A percentile compares a stretch with the other conserved stretches of the same genome.
Evolutionary conservation across 331 rosid genomes (phyloP).

Genomic region (Saraca asoca): DNA sequence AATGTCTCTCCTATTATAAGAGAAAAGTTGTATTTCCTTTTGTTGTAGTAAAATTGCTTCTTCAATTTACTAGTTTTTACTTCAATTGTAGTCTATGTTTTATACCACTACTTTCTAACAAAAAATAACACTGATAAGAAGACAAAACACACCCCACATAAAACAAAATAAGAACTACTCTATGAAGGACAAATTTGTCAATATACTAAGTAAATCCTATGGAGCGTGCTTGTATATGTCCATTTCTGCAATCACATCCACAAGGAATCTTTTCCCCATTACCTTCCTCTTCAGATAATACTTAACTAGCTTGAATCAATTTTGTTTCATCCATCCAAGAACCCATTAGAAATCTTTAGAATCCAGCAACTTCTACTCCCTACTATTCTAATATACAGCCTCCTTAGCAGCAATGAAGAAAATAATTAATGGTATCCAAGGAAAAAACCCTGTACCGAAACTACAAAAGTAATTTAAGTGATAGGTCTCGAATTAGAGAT

Average conservation of each 20-base stretch:
- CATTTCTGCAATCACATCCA: slow-evolving; percentile 57
- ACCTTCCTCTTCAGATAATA: slow-evolving; percentile 68
- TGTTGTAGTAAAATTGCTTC: too few relatives aligned
- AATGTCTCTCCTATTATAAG: too few relatives aligned
- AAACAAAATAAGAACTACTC: not conserved
- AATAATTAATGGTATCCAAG: not conserved
- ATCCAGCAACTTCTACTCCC: slow-evolving; percentile 23
- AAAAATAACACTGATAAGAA: slow-evolving; percentile 5
- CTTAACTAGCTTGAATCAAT: slow-evolving; percentile 55
- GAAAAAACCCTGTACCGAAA: too few relatives aligned
- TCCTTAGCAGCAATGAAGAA: slow-evolving; percentile 33
- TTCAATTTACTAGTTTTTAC: too few relatives aligned
- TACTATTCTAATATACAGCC: too few relatives aligned
- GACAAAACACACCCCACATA: not conserved
- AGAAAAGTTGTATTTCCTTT: too few relatives aligned
- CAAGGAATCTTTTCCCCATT: slow-evolving; percentile 30
- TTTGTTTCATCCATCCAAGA: slow-evolving; percentile 41
- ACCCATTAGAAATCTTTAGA: slow-evolving; percentile 19
- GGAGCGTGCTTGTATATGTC: slow-evolving; percentile 66
- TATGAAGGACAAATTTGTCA: not conserved
- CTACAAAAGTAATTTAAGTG: too few relatives aligned
- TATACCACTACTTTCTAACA: too few relatives aligned
- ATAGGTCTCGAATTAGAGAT: too few relatives aligned
- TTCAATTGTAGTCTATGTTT: too few relatives aligned
- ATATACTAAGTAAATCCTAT: slow-evolving; percentile 79